Evolutionary conservation across 2,329 filamentous ascomycete genomes (phyloP).

Genomic region (Xylariales sp.): DNA sequence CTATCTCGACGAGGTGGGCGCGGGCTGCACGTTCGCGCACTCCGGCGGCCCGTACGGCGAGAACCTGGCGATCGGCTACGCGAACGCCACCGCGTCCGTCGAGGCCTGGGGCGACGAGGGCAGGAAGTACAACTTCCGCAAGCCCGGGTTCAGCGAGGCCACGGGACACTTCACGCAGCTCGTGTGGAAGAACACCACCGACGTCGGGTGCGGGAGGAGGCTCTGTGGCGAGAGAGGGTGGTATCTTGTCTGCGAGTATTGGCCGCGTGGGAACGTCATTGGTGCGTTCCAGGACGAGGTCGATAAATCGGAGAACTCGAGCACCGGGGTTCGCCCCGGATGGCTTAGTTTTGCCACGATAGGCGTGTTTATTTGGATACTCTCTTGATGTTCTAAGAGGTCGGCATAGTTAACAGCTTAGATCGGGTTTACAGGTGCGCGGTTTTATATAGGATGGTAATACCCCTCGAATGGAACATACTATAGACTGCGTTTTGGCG

Average conservation of each 20-base stretch:
- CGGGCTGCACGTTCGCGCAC: conserved; percentile 53
- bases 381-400: background rate
- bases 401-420: background rate
- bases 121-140: conserved; percentile 66
- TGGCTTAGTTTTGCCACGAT: conserved; percentile 15
- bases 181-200: conserved; percentile 73
- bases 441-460: conserved; percentile 11
- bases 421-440: conserved; percentile 8
- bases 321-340: background rate
- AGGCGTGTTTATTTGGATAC: conserved; percentile 12
- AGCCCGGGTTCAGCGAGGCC: conserved; percentile 65
- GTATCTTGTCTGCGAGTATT: conserved; percentile 78
- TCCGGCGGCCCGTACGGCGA: conserved; percentile 75
- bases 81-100: conserved; percentile 68
- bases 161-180: conserved; percentile 81
- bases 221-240: conserved; percentile 59
- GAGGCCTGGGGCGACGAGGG: conserved; percentile 74
- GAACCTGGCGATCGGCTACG: conserved; percentile 77
- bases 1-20: conserved; percentile 57
- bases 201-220: conserved; percentile 65
- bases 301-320: conserved; percentile 38
- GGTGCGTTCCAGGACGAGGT: conserved; percentile 63
- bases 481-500: background rate
- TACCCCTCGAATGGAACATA: background rate
- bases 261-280: conserved; percentile 72